These are phyloP conservation scores for Musa acuminata DNA, from an alignment of 176 grass and related monocot species.

Conservation along the genomic window DNA sequence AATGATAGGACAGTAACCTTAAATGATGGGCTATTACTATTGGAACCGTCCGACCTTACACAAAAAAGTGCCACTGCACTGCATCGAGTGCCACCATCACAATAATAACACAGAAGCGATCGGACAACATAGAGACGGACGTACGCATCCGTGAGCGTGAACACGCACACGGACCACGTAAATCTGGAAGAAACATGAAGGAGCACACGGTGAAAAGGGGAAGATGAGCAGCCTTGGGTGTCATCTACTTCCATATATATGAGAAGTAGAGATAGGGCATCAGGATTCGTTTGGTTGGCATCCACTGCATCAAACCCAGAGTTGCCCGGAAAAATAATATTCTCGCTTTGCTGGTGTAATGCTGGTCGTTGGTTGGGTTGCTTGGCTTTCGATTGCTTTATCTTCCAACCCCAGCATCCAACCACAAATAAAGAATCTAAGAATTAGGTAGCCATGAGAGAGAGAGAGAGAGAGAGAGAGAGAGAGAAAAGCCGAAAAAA, in stretches of 20 bases:
- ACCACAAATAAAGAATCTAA: conserved; percentile 19
- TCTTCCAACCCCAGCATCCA: conserved; percentile 30
- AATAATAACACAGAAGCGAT: neutral
- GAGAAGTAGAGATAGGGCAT: too few species aligned
- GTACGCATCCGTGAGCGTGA: too few species aligned
- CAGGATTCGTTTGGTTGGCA: too few species aligned
- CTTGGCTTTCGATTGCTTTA: conserved; percentile 70
- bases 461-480: conserved; percentile 1
- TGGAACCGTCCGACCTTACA: neutral
- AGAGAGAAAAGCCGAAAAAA: neutral
- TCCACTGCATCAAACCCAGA: neutral
- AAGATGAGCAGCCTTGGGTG: too few species aligned
- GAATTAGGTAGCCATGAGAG: conserved; percentile 8
- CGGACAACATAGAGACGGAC: too few species aligned
- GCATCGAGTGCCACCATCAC: neutral
- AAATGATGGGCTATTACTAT: neutral
- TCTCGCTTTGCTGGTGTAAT: conserved; percentile 18
- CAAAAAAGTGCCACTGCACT: neutral
- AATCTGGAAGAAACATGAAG: too few species aligned
- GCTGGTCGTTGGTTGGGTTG: conserved; percentile 39
- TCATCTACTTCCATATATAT: too few species aligned
- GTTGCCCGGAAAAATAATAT: neutral
- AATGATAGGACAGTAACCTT: neutral
- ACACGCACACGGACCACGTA: too few species aligned
- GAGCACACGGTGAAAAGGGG: too few species aligned